A percentile compares a stretch with the other conserved stretches of the same genome.
Conservation (phyloP, 352 stramenopile species). For the Phytopythium delawarense region DNA sequence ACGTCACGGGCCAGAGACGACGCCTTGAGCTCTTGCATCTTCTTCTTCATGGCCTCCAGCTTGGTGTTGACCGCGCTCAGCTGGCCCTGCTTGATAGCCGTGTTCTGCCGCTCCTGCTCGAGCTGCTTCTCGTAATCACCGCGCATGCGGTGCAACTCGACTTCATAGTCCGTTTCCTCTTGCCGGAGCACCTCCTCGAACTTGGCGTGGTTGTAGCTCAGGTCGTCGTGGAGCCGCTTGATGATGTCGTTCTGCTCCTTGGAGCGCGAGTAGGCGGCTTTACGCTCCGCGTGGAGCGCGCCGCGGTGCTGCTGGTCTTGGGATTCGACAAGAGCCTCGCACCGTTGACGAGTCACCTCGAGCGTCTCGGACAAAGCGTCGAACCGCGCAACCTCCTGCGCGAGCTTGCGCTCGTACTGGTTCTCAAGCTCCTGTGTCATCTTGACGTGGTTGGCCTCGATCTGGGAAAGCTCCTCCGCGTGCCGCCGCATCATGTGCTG, state of each 20-base stretch:
- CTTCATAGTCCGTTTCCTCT: conserved; percentile 78
- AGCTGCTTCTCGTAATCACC: conserved; percentile 62
- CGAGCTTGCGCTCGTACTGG: conserved; percentile 90
- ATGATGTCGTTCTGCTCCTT: conserved; percentile 85
- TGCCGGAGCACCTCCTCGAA: conserved; percentile 82
- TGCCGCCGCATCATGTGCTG: conserved; percentile 71
- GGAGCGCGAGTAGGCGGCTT: conserved; percentile 50
- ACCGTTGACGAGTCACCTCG: conserved; percentile 86
- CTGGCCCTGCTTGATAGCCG: conserved; percentile 73
- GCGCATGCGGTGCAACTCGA: conserved; percentile 57
- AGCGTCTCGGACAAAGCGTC: conserved; percentile 86
- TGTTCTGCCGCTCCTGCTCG: conserved; percentile 69
- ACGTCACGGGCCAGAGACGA: conserved; percentile 62
- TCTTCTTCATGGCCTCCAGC: conserved; percentile 78
- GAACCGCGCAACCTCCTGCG: conserved; percentile 85
- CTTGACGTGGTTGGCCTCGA: conserved; percentile 74
- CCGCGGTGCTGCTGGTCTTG: conserved; percentile 67
- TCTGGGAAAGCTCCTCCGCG: conserved; percentile 66
- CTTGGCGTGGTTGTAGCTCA: conserved; percentile 84
- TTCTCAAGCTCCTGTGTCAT: conserved; percentile 90
- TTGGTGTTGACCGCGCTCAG: conserved; percentile 78
- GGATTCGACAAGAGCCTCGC: conserved; percentile 80
- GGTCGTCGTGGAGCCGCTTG: conserved; percentile 79
- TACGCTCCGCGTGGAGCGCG: conserved; percentile 59
- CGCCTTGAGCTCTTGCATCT: conserved; percentile 81